Base-by-base conservation (phyloP, 129 eudicot genomes). In the Flaveria brownii region DNA sequence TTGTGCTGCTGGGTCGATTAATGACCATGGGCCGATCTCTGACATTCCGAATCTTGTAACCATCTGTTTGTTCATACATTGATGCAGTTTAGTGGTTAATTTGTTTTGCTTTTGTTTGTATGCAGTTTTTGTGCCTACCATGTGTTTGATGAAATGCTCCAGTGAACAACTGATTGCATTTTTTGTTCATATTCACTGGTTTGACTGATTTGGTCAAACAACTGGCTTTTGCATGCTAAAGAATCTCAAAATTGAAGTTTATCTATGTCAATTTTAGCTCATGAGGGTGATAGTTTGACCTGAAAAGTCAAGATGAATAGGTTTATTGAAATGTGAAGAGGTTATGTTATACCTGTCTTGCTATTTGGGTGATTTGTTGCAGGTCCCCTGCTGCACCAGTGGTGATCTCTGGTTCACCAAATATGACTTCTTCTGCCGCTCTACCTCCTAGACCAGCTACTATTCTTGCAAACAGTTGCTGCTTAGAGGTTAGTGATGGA, bases 11-110 rank as follows among this genome's bases (percentile, higher is more conserved):
- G 89, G 92, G 81, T 89, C 97, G 18, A 81, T 84, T 82, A 92
- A 77, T 14, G 93, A 81, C 96, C 96, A 92, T 70, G 97, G 96
- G 28, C 96, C 96, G 11, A 92, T 84, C 78, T 92, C 97, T 25
- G 97, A 92, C 97, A 89, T 92, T 59, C 97, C 96, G 77, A 82
- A 89, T 80, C 82, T 78, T 2, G 88, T 87, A 57, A 92, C 96
- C 97, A 89, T 92, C 96, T 91, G 77, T 36, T 61, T 49, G 74
- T 22, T 47, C 60, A 65, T 55, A 20, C 15, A 80, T 55, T 13
- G 66, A 70, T 28, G 55, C 55, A 63, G 7, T 3, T 23, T 39
- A 36, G 4, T n/a, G 7, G 57, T 51, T 51, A 63, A 5, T 33
- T 78, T 60, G 63, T 4, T 33, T 33, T 0, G 7, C 5, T 33